Evolutionary conservation across 2,329 filamentous ascomycete genomes (phyloP), one percentile per base, ranked within the genome.

Genomic region (Monosporascus sp.): DNA sequence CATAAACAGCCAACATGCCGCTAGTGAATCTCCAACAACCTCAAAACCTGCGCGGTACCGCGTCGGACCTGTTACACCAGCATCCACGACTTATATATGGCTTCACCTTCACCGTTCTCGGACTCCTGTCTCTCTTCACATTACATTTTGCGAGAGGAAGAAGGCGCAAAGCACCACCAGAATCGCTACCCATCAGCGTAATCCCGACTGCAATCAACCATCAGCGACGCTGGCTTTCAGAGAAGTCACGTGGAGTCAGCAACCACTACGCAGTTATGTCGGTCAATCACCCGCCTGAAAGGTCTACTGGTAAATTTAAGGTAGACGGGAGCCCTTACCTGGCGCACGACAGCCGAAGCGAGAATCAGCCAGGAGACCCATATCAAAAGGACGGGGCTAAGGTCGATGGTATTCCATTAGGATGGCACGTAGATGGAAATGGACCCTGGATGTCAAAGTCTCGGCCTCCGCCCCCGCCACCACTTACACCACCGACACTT

Each of bases 401-500:
- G 38, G 49, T 50, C 49, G 61, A 60, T 46, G 50, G 14, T 15
- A 14, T 28, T 18, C 43, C 43, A 26, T 18, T 54, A n/a, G 45
- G 55, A 18, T 28, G 46, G 22, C 54, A 55, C 31, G 51, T 51
- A 57, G 64, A 67, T 60, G 55, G 60, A 63, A 60, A 64, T 58
- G 57, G 60, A 61, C 64, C 51, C 63, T 55, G 64, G 49, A 63
- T 64, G 40, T 55, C 72, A 56, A 64, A 72, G 55, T 65, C 70
- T 48, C 69, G 72, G 45, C 70, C 70, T 51, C 74, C 73, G 50
- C 76, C 72, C 49, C 74, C 78, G 45, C 74, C 74, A 52, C 78
- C 78, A 52, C 65, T 80, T 61, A 81, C 76, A 44, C 74, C 78
- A 11, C 75, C 78, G 7, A 71, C 72, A 54, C 64, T 76, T 50